phyloP scores from a whole-genome alignment of 306 rosid genomes.

The Delonix regia region DNA sequence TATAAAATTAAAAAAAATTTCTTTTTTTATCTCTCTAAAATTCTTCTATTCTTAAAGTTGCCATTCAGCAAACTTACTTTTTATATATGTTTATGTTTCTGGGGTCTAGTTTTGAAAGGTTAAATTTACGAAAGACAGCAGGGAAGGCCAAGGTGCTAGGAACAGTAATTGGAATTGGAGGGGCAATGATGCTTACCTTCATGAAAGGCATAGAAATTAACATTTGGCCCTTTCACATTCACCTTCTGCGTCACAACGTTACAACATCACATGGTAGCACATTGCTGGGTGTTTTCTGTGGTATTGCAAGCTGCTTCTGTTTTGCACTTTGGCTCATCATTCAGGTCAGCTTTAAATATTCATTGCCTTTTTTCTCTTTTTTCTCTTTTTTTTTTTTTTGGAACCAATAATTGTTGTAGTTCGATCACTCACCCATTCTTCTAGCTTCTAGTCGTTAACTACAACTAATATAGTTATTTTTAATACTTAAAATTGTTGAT shows the following conservation, averaged over 20 bases:
- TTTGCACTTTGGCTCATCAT: constrained; percentile 51
- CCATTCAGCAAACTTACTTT: no score
- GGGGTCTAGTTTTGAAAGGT: constrained; percentile 25
- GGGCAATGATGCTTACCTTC: constrained; percentile 47
- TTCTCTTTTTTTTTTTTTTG: no score
- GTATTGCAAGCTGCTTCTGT: constrained; percentile 43
- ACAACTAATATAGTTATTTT: no score
- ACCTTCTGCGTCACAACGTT: constrained; percentile 39
- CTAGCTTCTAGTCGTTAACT: no score
- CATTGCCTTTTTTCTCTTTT: not conserved
- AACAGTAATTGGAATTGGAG: constrained; percentile 45
- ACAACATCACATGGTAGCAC: constrained; percentile 32
- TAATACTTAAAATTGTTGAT: no score
- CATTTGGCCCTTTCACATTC: constrained; percentile 42
- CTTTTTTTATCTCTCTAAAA: no score
- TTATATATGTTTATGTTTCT: no score
- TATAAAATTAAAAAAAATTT: no score
- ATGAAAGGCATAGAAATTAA: constrained; percentile 46
- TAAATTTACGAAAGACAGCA: constrained; percentile 22
- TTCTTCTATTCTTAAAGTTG: no score
- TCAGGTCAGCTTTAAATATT: constrained; percentile 36
- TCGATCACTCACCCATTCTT: no score
- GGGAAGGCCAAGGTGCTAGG: constrained; percentile 51
- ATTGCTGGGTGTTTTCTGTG: constrained; percentile 46
- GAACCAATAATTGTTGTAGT: no score